phyloP scores from a whole-genome alignment of 768 basidiomycete genomes.

The Xerocomus potaroensis region DNA sequence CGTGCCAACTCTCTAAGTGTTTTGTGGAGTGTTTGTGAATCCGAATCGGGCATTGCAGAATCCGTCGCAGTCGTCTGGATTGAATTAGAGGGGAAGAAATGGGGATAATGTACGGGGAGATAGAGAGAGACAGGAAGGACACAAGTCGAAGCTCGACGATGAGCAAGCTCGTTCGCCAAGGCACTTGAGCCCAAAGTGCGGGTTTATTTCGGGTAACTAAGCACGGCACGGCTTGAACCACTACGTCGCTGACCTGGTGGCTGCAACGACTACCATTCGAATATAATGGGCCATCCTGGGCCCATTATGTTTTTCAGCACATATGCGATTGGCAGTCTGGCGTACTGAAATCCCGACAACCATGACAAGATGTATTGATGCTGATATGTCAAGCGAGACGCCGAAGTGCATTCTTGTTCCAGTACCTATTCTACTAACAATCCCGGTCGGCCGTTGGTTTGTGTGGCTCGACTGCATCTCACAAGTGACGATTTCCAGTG shows the following conservation, averaged over 20 bases:
- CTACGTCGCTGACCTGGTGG: too few relatives aligned
- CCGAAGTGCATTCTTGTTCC: too few relatives aligned
- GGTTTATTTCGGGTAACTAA: conserved; percentile 1
- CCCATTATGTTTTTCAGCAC: too few relatives aligned
- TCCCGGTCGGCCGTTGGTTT: too few relatives aligned
- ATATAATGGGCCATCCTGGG: too few relatives aligned
- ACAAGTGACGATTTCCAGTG: too few relatives aligned
- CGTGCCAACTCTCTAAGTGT: conserved; percentile 67
- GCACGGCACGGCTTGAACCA: background rate
- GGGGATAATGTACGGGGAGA: conserved; percentile 10
- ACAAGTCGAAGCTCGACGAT: background rate
- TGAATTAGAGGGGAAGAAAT: conserved; percentile 4
- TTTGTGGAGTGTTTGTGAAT: conserved; percentile 53
- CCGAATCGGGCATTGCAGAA: conserved; percentile 27
- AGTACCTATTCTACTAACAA: too few relatives aligned
- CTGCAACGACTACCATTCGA: too few relatives aligned
- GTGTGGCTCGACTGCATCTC: too few relatives aligned
- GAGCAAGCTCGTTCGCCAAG: background rate
- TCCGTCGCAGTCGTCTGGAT: conserved; percentile 1
- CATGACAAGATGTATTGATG: background rate
- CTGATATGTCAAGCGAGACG: background rate
- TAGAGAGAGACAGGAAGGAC: background rate
- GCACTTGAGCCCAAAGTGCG: background rate
- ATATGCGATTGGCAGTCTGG: background rate
- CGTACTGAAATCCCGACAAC: background rate